Conservation (phyloP, 2,329 filamentous ascomycete species). For the Apiospora pterosperma region DNA sequence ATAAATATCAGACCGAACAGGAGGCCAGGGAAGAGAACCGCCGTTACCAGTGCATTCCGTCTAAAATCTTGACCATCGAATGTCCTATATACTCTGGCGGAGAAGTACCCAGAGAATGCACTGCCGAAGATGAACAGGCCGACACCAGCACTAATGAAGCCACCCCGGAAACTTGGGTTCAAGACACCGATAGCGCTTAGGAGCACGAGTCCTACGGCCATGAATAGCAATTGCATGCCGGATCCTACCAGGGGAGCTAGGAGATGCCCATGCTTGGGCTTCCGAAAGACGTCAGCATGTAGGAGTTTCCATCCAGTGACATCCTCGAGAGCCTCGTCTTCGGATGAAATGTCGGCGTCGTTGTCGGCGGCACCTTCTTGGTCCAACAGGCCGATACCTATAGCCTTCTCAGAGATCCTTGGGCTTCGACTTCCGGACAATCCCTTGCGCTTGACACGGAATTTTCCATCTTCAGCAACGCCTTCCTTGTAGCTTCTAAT, state of each 20-base stretch:
- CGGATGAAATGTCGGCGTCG: conserved; percentile 57
- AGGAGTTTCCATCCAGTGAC: conserved; percentile 85
- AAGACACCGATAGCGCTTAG: conserved; percentile 74
- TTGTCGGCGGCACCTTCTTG: conserved; percentile 49
- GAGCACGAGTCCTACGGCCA: conserved; percentile 68
- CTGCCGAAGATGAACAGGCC: conserved; percentile 83
- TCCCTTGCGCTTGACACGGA: conserved; percentile 46
- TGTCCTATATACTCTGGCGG: conserved; percentile 76
- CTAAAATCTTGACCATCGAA: conserved; percentile 74
- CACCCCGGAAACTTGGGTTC: conserved; percentile 86
- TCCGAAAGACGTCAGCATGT: conserved; percentile 83
- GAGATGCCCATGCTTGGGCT: conserved; percentile 66
- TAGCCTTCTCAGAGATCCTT: conserved; percentile 44
- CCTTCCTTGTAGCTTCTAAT: conserved; percentile 71
- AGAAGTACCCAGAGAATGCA: conserved; percentile 84
- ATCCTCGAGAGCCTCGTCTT: conserved; percentile 74
- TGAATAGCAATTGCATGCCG: conserved; percentile 82
- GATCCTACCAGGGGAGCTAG: conserved; percentile 80
- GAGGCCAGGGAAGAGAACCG: conserved; percentile 74
- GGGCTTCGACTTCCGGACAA: conserved; percentile 42
- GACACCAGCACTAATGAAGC: conserved; percentile 80
- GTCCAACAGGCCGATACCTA: conserved; percentile 54
- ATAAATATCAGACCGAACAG: conserved; percentile 73
- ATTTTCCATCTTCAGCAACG: conserved; percentile 63
- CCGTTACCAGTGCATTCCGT: conserved; percentile 75